Base-by-base conservation (phyloP, 495 filamentous ascomycete genomes). In the Xanthoparmelia taractica region DNA sequence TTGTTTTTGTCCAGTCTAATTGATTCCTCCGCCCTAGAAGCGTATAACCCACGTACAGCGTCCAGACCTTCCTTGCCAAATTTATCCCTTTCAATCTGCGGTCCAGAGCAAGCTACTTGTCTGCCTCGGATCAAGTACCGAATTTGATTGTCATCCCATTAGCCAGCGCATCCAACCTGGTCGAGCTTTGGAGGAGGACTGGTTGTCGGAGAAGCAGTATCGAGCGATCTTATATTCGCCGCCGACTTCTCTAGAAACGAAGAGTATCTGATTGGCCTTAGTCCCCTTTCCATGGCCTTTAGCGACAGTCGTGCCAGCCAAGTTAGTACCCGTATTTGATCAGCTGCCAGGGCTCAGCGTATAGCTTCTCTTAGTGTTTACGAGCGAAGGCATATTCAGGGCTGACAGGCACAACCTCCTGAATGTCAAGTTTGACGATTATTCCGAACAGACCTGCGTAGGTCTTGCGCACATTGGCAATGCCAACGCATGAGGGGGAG, bases 181-280 rank as follows among this genome's bases (percentile, higher is more conserved):
- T n/a, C n/a, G n/a, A n/a, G n/a, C n/a, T n/a, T n/a, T 1, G 48
- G 48, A 47, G 63, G 37, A 37, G 63, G 63, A 58, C 57, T 65
- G 1, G 58, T 58, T 25, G 50, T 65, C 17, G 50, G n/a, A 60
- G 58, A 61, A 65, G 58, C 63, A 65, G 47, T 65, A 65, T n/a
- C 63, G 58, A 23, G 63, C 63, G 59, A 65, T 65, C 41, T 61
- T 65, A 58, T 58, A 65, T 57, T 61, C 58, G 58, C 63, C 58
- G 47, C 54, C 31, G 33, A 57, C 38, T 33, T 57, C 57, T 8
- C 54, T 50, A n/a, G 61, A 50, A n/a, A 65, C 29, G 48, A 61
- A 61, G n/a, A 65, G 38, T 13, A 60, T 57, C 52, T 65, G 63
- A 57, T 65, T 65, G 29, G 58, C 63, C 29, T 65, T 50, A 6